These are phyloP conservation scores for Alternaria dauci DNA, from an alignment of 2,329 filamentous ascomycete genomes.

Conservation along the genomic window DNA sequence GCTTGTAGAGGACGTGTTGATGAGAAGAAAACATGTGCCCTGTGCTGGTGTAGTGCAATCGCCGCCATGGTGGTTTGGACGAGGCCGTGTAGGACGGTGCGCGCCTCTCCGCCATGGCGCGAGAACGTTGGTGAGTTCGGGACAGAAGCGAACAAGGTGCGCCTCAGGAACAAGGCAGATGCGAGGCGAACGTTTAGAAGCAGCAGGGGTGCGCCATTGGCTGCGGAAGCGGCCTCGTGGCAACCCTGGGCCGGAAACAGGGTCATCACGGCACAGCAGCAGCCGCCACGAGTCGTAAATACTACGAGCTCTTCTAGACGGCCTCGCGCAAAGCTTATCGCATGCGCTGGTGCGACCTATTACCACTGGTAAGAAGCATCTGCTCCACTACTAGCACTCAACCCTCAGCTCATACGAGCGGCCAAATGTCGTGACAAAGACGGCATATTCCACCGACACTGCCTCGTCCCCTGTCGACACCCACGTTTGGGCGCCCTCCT, in stretches of 20 bases:
- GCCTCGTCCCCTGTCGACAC: background rate
- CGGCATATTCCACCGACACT: background rate
- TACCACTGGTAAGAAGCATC: background rate
- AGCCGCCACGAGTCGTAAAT: slow-evolving; percentile 5
- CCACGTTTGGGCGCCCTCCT: background rate
- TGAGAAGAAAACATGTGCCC: slow-evolving; percentile 12
- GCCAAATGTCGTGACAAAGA: slow-evolving; percentile 2
- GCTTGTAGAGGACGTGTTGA: background rate
- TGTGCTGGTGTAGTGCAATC: slow-evolving; percentile 1
- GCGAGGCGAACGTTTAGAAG: slow-evolving; percentile 26
- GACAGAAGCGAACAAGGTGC: slow-evolving; percentile 3
- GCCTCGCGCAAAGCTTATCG: slow-evolving; percentile 17
- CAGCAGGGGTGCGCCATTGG: slow-evolving; percentile 17
- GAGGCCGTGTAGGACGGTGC: background rate
- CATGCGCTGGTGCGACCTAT: slow-evolving; percentile 7
- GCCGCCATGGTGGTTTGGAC: background rate
- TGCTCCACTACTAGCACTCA: background rate
- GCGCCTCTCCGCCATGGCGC: background rate
- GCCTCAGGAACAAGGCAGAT: slow-evolving; percentile 23
- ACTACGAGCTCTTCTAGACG: slow-evolving; percentile 24
- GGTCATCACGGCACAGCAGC: slow-evolving; percentile 15
- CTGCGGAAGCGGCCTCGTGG: slow-evolving; percentile 25
- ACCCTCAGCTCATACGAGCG: slow-evolving; percentile 2
- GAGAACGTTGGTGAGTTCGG: slow-evolving; percentile 6
- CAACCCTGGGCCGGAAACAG: slow-evolving; percentile 18